Evolutionary conservation across 176 grass and related monocot genomes (phyloP).

Genomic region (Pharus latifolius): DNA sequence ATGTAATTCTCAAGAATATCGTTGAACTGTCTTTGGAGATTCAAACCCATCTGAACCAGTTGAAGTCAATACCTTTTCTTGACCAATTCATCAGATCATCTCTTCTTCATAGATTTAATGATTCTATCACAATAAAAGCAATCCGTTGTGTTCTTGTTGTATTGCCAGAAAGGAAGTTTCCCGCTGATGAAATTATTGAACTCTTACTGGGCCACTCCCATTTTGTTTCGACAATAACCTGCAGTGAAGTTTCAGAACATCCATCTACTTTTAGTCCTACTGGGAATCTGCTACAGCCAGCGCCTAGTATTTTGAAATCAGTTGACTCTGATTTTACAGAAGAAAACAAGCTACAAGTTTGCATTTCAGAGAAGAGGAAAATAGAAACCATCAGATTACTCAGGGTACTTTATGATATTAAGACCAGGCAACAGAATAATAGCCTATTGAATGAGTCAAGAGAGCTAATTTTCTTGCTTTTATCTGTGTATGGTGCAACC

Average conservation of each 20-base stretch:
- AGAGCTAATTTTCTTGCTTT: constrained; percentile 67
- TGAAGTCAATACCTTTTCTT: constrained; percentile 68
- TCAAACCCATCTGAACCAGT: constrained; percentile 34
- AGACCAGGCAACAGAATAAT: constrained; percentile 40
- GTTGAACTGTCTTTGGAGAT: constrained; percentile 56
- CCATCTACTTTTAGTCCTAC: constrained; percentile 33
- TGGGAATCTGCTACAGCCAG: constrained; percentile 56
- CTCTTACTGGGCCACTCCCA: constrained; percentile 86
- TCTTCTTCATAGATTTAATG: constrained; percentile 81
- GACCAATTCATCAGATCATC: constrained; percentile 74
- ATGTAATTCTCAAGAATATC: constrained; percentile 78
- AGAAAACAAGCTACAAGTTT: constrained; percentile 25
- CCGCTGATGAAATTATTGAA: constrained; percentile 67
- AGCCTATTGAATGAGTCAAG: constrained; percentile 44
- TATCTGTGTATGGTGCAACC: constrained; percentile 83
- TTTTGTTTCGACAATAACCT: constrained; percentile 59
- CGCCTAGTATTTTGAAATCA: constrained; percentile 72
- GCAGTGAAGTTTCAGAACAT: constrained; percentile 24
- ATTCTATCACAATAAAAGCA: constrained; percentile 69
- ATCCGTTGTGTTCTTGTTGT: constrained; percentile 67
- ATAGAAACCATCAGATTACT: constrained; percentile 81
- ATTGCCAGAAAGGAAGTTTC: constrained; percentile 61
- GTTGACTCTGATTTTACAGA: constrained; percentile 31
- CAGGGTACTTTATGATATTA: constrained; percentile 79
- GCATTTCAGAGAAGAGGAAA: constrained; percentile 40